Percentiles rank a stretch among this genome's conserved stretches.
These are phyloP conservation scores for Nicotiana noctiflora DNA, from an alignment of 257 asterid genomes.

Conservation along the genomic window DNA sequence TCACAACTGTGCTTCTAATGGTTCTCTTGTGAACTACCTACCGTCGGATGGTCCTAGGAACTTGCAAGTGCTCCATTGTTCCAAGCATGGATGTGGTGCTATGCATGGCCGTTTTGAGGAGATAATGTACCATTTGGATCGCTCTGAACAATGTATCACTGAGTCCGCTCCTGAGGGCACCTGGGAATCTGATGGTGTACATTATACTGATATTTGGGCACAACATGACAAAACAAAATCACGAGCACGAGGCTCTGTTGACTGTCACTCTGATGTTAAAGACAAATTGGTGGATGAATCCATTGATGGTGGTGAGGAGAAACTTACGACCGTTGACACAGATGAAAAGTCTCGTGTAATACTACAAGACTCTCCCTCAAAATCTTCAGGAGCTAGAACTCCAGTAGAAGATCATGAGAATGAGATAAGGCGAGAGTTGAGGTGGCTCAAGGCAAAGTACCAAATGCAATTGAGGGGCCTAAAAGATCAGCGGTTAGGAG, in stretches of 20 bases:
- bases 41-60: constrained; percentile 29
- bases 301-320: constrained; percentile 12
- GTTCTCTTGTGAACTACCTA: constrained; percentile 20
- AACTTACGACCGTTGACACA: background rate
- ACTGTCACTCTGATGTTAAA: constrained; percentile 7
- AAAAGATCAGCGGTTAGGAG: constrained; percentile 33
- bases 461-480: constrained; percentile 49
- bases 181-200: constrained; percentile 27
- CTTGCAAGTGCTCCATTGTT: constrained; percentile 35
- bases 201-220: constrained; percentile 28
- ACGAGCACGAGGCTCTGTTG: constrained; percentile 10
- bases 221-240: constrained; percentile 31
- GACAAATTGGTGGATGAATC: constrained; percentile 12
- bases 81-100: constrained; percentile 48
- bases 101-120: constrained; percentile 90
- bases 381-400: constrained; percentile 19
- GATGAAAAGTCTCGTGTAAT: constrained; percentile 6
- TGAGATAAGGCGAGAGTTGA: constrained; percentile 42
- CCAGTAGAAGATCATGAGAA: constrained; percentile 26
- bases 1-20: constrained; percentile 39
- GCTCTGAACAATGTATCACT: constrained; percentile 36
- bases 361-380: constrained; percentile 10
- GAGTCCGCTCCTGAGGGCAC: constrained; percentile 31
- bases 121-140: constrained; percentile 59
- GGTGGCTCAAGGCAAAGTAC: constrained; percentile 71